Percentiles rank a stretch among this genome's conserved stretches.
These are phyloP conservation scores for Yarrowia sp. DNA, from an alignment of 805 yeast species.

Conservation along the genomic window DNA sequence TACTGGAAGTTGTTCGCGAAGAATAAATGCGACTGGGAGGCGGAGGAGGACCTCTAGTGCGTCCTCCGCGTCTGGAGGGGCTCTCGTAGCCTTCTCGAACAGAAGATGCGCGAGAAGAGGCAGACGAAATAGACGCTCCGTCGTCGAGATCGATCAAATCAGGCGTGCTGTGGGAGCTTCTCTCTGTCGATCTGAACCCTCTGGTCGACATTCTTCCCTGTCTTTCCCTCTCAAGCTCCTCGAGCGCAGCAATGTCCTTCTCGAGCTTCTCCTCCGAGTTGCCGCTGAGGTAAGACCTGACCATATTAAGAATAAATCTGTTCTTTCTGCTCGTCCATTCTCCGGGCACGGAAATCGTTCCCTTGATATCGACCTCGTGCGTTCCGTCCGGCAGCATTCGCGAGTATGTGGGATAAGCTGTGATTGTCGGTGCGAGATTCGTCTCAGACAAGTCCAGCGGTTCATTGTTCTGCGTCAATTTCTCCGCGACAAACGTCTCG, in stretches of 20 bases:
- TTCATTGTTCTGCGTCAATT: conserved; percentile 45
- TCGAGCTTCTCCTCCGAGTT: conserved; percentile 2
- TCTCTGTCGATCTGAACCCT: not conserved
- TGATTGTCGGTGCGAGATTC: not conserved
- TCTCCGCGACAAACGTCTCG: conserved; percentile 47
- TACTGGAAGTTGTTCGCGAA: not conserved
- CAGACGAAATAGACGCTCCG: not conserved
- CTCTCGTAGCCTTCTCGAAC: not conserved
- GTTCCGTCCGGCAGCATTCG: conserved; percentile 39
- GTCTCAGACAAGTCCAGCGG: conserved; percentile 11
- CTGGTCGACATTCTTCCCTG: not conserved
- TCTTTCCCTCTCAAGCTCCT: not conserved
- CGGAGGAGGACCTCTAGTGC: not conserved
- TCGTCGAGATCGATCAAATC: conserved; percentile 11
- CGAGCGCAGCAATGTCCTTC: not conserved
- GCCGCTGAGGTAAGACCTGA: conserved; percentile 47
- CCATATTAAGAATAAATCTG: conserved; percentile 62
- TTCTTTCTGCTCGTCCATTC: conserved; percentile 62
- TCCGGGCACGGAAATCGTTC: conserved; percentile 71
- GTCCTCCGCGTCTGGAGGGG: not conserved
- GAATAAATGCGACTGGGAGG: conserved; percentile 8
- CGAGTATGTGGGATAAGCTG: conserved; percentile 53
- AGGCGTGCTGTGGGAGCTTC: not conserved
- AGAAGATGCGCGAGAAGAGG: not conserved
- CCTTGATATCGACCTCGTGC: conserved; percentile 63